Conservation (phyloP, 2,329 filamentous ascomycete species). For the Cucurbitaria berberidis region DNA sequence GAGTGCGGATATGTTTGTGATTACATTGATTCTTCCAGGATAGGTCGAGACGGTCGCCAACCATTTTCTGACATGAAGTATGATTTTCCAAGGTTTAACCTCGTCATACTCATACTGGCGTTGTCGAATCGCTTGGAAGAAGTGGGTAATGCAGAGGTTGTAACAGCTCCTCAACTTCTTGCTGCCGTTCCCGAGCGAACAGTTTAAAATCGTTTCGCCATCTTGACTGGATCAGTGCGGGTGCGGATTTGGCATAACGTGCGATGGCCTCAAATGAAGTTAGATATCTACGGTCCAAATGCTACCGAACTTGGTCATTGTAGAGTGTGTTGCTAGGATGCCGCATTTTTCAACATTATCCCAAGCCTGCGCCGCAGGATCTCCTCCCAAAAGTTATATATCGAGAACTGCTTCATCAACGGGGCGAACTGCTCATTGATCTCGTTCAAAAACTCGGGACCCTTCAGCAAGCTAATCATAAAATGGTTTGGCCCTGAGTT, state of each 20-base stretch:
- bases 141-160: conserved; percentile 10
- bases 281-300: conserved; percentile 19
- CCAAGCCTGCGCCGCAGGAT: conserved; percentile 31
- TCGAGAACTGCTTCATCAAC: conserved; percentile 22
- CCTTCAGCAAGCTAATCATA: conserved; percentile 18
- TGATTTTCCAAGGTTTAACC: background rate
- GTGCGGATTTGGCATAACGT: conserved; percentile 21
- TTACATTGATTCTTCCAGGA: too few relatives aligned
- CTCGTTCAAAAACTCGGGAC: conserved; percentile 27
- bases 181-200: conserved; percentile 16
- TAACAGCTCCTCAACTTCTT: conserved; percentile 21
- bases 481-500: conserved; percentile 20
- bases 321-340: conserved; percentile 32
- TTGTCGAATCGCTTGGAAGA: conserved; percentile 3
- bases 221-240: conserved; percentile 18
- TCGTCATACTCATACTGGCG: conserved; percentile 24
- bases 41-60: too few relatives aligned
- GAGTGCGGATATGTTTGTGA: too few relatives aligned
- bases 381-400: conserved; percentile 35
- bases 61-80: background rate
- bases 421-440: conserved; percentile 26
- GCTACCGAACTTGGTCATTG: conserved; percentile 32
- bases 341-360: conserved; percentile 32
- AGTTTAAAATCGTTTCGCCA: conserved; percentile 18
- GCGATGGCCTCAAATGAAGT: conserved; percentile 25